Evolutionary conservation across 768 basidiomycete species (phyloP).

Genomic region (Termitomyces sp.): DNA sequence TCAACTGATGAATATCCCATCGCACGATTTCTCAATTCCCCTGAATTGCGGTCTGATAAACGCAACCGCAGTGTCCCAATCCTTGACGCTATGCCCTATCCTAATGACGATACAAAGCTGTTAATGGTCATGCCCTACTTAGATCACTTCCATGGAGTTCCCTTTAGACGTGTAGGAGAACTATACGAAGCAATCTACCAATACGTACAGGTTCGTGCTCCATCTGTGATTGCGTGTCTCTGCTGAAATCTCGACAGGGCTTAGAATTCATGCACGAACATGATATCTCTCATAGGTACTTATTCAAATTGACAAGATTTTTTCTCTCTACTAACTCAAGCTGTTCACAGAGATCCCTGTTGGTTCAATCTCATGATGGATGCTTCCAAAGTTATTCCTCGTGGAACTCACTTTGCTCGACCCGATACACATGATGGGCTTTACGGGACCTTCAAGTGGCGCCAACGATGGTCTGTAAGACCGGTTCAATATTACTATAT

Average conservation of each 20-base stretch:
- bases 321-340: neutral
- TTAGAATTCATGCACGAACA: conserved; percentile 9
- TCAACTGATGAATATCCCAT: neutral
- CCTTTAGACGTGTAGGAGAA: conserved; percentile 3
- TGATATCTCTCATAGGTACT: conserved; percentile 2
- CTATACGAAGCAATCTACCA: neutral
- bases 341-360: neutral
- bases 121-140: conserved; percentile 7
- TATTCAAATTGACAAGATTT: neutral
- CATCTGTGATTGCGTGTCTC: neutral
- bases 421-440: neutral
- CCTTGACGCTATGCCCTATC: neutral
- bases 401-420: neutral
- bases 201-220: neutral
- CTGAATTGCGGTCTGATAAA: neutral
- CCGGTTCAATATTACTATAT: conserved; percentile 8
- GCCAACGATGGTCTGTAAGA: conserved; percentile 11
- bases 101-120: neutral
- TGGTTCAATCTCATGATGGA: conserved; percentile 10
- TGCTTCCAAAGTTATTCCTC: conserved; percentile 5
- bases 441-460: neutral
- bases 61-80: neutral
- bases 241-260: neutral
- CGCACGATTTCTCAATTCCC: neutral
- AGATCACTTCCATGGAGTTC: neutral